phyloP scores from a whole-genome alignment of 2,329 filamentous ascomycete genomes.

The Colletotrichum navitas region DNA sequence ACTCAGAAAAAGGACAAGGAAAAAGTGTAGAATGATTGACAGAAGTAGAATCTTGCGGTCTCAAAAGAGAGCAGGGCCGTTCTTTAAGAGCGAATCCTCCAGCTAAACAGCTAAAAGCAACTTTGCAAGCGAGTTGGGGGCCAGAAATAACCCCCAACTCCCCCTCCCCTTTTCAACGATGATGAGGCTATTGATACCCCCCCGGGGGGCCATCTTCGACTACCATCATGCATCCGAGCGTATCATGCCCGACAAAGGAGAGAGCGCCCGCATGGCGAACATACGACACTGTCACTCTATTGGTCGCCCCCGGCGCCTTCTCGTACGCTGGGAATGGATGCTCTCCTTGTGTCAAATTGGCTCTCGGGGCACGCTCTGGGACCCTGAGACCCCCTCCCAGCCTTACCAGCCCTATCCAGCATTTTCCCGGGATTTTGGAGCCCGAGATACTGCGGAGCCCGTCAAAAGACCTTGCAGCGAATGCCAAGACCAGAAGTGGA shows the following conservation, averaged over 20 bases:
- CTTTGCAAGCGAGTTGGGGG: slow-evolving; percentile 20
- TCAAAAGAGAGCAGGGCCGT: slow-evolving; percentile 7
- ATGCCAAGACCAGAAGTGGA: too few species aligned
- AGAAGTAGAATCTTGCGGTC: not conserved
- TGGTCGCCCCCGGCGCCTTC: slow-evolving; percentile 7
- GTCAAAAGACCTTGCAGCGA: too few species aligned
- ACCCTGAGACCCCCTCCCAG: slow-evolving; percentile 7
- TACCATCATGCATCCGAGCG: not conserved
- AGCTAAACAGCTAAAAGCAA: slow-evolving; percentile 6
- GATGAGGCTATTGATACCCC: not conserved
- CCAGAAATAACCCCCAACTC: slow-evolving; percentile 23
- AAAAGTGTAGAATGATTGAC: not conserved
- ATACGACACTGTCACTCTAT: not conserved
- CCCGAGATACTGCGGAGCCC: too few species aligned
- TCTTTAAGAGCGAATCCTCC: slow-evolving; percentile 13
- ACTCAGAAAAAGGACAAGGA: not conserved
- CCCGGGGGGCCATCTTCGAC: not conserved
- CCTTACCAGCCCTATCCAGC: slow-evolving; percentile 21
- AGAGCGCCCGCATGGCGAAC: not conserved
- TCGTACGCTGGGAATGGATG: not conserved
- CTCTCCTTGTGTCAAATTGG: slow-evolving; percentile 4
- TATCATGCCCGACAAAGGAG: not conserved
- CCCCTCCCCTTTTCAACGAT: too few species aligned
- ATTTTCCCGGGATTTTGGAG: not conserved
- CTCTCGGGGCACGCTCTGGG: slow-evolving; percentile 16